Evolutionary conservation across 176 grass and related monocot genomes (phyloP).

Genomic region (Lolium multiflorum): DNA sequence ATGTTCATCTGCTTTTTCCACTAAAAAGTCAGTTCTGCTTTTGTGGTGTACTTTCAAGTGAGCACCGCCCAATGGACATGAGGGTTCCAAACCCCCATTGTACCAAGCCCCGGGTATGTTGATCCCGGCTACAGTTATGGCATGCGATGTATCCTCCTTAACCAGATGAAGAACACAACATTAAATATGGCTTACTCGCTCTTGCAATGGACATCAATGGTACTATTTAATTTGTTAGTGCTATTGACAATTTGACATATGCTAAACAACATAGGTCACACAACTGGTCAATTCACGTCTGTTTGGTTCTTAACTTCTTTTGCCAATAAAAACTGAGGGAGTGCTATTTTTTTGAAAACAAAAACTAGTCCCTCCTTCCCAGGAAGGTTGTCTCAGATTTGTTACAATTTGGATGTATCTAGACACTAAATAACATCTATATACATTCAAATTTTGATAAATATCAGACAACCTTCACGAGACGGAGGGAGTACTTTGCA

Average conservation of each 20-base stretch:
- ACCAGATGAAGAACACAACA: conserved; percentile 18
- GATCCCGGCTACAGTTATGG: neutral
- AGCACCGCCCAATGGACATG: neutral
- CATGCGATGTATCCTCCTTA: neutral
- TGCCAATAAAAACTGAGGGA: no score
- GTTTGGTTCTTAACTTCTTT: neutral
- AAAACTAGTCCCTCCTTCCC: no score
- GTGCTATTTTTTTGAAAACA: no score
- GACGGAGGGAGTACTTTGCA: no score
- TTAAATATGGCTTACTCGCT: conserved; percentile 10
- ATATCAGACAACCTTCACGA: no score
- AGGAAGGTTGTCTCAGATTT: no score
- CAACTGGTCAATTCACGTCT: neutral
- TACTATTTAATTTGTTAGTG: neutral
- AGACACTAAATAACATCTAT: no score
- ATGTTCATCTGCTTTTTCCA: conserved; percentile 20
- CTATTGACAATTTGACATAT: neutral
- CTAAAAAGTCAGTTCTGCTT: neutral
- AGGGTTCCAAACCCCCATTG: neutral
- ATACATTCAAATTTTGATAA: no score
- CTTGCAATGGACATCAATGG: conserved; percentile 18
- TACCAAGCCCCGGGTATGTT: neutral
- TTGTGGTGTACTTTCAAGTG: neutral
- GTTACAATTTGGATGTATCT: no score
- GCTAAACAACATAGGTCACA: neutral